phyloP scores from a whole-genome alignment of 1,284 basidiomycete genomes.

The Amylostereum chailletii region DNA sequence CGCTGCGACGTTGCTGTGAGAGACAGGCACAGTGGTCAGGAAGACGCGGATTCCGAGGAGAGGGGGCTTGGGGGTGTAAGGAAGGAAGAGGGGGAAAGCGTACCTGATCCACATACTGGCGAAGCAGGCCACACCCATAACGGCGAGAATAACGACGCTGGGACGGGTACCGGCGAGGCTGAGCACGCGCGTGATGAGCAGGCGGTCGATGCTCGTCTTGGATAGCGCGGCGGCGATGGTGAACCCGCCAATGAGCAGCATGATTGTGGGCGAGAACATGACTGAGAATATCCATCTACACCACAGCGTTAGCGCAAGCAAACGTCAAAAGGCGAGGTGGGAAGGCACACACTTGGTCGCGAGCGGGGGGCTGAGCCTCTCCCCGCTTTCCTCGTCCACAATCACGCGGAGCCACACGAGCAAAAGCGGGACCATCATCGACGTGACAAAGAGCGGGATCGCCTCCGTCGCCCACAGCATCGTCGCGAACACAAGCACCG shows the following conservation, averaged over 20 bases:
- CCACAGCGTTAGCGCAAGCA: conserved; percentile 1
- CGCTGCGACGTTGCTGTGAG: conserved; percentile 85
- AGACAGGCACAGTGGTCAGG: conserved; percentile 17
- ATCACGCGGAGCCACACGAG: conserved; percentile 88
- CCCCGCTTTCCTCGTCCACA: conserved; percentile 44
- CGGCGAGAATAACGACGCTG: conserved; percentile 80
- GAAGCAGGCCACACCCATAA: conserved; percentile 97
- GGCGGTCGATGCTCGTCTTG: conserved; percentile 96
- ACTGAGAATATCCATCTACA: conserved; percentile 64
- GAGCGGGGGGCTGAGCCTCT: conserved; percentile 53
- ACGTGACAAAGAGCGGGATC: conserved; percentile 95
- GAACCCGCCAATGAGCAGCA: conserved; percentile 96
- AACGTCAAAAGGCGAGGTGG: conserved; percentile 3
- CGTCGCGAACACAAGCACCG: conserved; percentile 86
- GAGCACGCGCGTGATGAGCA: conserved; percentile 89
- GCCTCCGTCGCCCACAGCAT: conserved; percentile 98
- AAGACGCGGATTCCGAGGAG: conserved; percentile 11
- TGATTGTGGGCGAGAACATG: conserved; percentile 91
- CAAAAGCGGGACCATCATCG: conserved; percentile 81
- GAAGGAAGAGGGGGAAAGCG: conserved; percentile 18
- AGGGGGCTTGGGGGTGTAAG: too few relatives aligned
- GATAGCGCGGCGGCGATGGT: conserved; percentile 95
- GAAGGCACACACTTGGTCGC: conserved; percentile 68
- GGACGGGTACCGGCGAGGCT: conserved; percentile 87
- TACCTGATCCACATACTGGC: conserved; percentile 99